Evolutionary conservation across 2,329 filamentous ascomycete species (phyloP).

Genomic region (Epichloe sylvatica): DNA sequence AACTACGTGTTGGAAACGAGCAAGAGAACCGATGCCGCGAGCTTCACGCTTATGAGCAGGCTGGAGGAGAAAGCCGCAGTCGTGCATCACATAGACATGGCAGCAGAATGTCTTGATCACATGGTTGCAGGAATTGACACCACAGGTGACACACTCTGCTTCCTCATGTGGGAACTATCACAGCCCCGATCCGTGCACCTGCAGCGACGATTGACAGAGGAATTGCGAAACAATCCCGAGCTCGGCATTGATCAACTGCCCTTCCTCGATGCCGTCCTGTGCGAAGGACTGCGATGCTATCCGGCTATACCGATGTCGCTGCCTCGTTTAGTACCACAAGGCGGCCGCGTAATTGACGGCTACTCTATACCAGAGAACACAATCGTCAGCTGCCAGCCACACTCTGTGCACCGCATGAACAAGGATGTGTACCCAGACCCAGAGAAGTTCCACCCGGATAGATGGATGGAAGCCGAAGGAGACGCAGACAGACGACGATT

Average conservation of each 20-base stretch:
- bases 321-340: constrained; percentile 42
- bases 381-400: constrained; percentile 47
- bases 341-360: constrained; percentile 41
- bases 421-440: constrained; percentile 62
- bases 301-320: constrained; percentile 54
- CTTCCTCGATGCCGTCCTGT: constrained; percentile 49
- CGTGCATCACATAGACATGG: constrained; percentile 40
- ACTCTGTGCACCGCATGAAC: constrained; percentile 45
- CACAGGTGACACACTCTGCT: constrained; percentile 54
- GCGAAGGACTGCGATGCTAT: constrained; percentile 47
- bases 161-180: constrained; percentile 58
- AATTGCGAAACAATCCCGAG: constrained; percentile 31
- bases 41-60: constrained; percentile 44
- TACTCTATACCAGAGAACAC: constrained; percentile 38
- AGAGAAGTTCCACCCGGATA: constrained; percentile 63
- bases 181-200: constrained; percentile 37
- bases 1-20: constrained; percentile 42
- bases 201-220: constrained; percentile 38
- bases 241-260: constrained; percentile 34
- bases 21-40: constrained; percentile 29
- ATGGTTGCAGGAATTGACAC: constrained; percentile 62
- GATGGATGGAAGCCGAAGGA: constrained; percentile 65
- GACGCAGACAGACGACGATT: constrained; percentile 53
- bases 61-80: constrained; percentile 36
- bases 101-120: constrained; percentile 57